phyloP scores from a whole-genome alignment of 352 stramenopile species.

The Phytophthora rubi region DNA sequence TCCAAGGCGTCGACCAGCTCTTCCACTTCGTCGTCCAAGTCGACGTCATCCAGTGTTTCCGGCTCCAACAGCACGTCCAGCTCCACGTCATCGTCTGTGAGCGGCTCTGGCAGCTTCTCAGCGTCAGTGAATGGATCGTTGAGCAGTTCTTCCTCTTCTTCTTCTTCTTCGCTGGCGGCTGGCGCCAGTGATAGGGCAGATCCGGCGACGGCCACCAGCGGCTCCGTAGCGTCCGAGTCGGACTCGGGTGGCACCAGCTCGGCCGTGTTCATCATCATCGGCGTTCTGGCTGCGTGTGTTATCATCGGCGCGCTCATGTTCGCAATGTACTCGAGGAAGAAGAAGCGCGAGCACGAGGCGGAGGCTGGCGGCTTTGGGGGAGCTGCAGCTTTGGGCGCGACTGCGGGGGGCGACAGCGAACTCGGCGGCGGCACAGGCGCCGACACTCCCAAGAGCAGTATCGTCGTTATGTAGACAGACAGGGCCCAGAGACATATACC shows the following conservation, averaged over 20 bases:
- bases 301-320: slow-evolving; percentile 75
- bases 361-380: slow-evolving; percentile 56
- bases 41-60: slow-evolving; percentile 18
- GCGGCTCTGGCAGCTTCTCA: slow-evolving; percentile 22
- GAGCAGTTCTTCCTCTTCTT: slow-evolving; percentile 16
- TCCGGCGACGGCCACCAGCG: slow-evolving; percentile 21
- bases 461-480: slow-evolving; percentile 77
- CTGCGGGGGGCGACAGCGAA: slow-evolving; percentile 28
- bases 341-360: slow-evolving; percentile 64
- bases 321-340: slow-evolving; percentile 77
- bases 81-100: slow-evolving; percentile 13
- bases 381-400: slow-evolving; percentile 42
- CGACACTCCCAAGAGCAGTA: slow-evolving; percentile 76
- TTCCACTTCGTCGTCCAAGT: slow-evolving; percentile 12
- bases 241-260: slow-evolving; percentile 52
- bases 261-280: slow-evolving; percentile 73
- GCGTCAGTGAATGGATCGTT: slow-evolving; percentile 29
- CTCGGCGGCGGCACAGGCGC: slow-evolving; percentile 33
- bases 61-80: slow-evolving; percentile 18
- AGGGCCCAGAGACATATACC: slow-evolving; percentile 29
- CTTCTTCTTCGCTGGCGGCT: slow-evolving; percentile 3
- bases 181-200: slow-evolving; percentile 20
- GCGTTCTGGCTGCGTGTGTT: slow-evolving; percentile 63
- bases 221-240: slow-evolving; percentile 29
- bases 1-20: slow-evolving; percentile 11